Evolutionary conservation across 2,329 filamentous ascomycete genomes (phyloP), one percentile per base, ranked within the genome.

Genomic region (Clarireedia monteithiana): DNA sequence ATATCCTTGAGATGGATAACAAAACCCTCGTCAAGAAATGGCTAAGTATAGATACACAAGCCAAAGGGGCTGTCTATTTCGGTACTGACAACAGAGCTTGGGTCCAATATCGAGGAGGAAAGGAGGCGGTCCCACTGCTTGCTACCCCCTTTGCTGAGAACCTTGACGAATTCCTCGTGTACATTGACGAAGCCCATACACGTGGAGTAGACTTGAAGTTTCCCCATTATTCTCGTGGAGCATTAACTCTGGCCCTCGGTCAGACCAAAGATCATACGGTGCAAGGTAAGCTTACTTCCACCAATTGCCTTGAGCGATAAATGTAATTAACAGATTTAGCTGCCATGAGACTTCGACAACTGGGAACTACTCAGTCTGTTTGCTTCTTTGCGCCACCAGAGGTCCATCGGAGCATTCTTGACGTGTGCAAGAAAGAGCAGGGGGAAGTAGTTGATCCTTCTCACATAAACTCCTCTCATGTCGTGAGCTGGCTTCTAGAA

Each of bases 281-380:
- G 0, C 74, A 81, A 27, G 27, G 27, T 27, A 27, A 27, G 27
- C 27, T 9, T 27, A 27, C 27, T 27, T 4, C 27, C 5, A 27
- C 7, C 27, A 27, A 27, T 27, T 27, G 1, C 7, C 27, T 27
- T 1, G 5, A 9, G 7, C 6, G 27, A 27, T 9, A 27, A 27
- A 27, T 27, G 27, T 27, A 27, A 6, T 27, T 27, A 27, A 9
- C 5, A 27, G 27, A 27, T 27, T 27, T 27, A 81, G 83, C 83
- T 53, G 82, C 83, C 0, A 87, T 88, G 83, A 71, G 84, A 57
- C 67, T 88, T 0, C 74, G 85, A 1, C 78, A 85, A 47, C 70
- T 88, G 0, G 76, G 71, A 0, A 73, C 73, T 15, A 60, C 64
- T 5, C 66, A 67, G 55, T 58, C 66, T 1, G 46, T 67, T 10